Percentiles rank a stretch among this genome's conserved stretches.
Conservation (phyloP, 352 stramenopile genomes). For the Phytophthora colocasiae region DNA sequence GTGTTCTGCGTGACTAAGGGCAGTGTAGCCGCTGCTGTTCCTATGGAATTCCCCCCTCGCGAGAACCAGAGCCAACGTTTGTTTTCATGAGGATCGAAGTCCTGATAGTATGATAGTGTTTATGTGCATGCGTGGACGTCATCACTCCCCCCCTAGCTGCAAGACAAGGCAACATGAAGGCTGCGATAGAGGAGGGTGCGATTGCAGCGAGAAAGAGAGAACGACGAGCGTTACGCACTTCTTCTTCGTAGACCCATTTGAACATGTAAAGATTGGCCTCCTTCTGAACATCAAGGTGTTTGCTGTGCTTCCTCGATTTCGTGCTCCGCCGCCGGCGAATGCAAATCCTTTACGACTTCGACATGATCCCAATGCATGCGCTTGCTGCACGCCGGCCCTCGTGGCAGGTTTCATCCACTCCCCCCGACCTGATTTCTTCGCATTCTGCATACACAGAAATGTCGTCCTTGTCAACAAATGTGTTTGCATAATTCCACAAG, state of each 20-base stretch:
- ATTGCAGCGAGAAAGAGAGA: slow-evolving; percentile 6
- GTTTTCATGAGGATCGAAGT: slow-evolving; percentile 35
- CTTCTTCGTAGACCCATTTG: slow-evolving; percentile 19
- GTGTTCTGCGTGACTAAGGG: slow-evolving; percentile 45
- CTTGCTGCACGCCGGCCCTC: neutral
- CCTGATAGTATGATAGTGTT: slow-evolving; percentile 39
- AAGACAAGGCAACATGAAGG: slow-evolving; percentile 1
- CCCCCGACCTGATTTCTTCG: slow-evolving; percentile 16
- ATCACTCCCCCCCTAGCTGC: neutral
- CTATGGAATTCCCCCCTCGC: slow-evolving; percentile 48
- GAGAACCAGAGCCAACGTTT: slow-evolving; percentile 41
- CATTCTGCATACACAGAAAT: neutral
- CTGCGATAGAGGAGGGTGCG: neutral
- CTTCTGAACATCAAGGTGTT: neutral
- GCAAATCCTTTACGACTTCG: slow-evolving; percentile 12
- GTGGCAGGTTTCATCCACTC: neutral
- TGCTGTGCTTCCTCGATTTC: neutral
- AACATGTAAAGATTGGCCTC: slow-evolving; percentile 27
- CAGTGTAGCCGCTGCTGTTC: slow-evolving; percentile 35
- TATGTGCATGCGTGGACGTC: slow-evolving; percentile 26
- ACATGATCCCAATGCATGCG: neutral
- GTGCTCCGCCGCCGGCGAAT: neutral
- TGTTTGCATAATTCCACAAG: no score
- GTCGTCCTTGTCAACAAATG: no score
- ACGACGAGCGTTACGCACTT: neutral